Evolutionary conservation across 1,284 basidiomycete genomes (phyloP).

Genomic region (Termitomyces sp.): DNA sequence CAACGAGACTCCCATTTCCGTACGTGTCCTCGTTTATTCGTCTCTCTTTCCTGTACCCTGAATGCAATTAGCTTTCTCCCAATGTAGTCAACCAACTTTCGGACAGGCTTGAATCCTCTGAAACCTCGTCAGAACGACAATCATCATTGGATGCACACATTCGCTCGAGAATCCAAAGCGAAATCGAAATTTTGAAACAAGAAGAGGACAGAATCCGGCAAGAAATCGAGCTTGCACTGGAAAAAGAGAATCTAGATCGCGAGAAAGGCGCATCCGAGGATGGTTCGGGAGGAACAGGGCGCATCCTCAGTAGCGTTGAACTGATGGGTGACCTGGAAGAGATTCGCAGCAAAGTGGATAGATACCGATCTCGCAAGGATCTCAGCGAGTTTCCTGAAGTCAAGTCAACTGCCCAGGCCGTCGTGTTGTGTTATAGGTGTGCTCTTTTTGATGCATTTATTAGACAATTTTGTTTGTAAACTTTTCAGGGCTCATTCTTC

Average conservation of each 20-base stretch:
- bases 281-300: conserved; percentile 30
- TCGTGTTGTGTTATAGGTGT: conserved; percentile 72
- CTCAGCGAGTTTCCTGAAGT: conserved; percentile 53
- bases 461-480: conserved; percentile 8
- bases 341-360: conserved; percentile 65
- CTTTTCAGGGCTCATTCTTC: conserved; percentile 48
- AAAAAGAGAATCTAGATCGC: conserved; percentile 76
- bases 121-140: conserved; percentile 61
- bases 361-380: conserved; percentile 57
- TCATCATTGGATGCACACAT: conserved; percentile 66
- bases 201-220: conserved; percentile 62
- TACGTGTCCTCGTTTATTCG: conserved; percentile 24
- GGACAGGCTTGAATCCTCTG: conserved; percentile 53
- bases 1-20: conserved; percentile 61
- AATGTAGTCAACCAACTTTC: conserved; percentile 72
- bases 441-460: conserved; percentile 21
- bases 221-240: conserved; percentile 66
- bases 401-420: conserved; percentile 50
- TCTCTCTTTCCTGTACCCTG: conserved; percentile 4
- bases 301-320: conserved; percentile 53
- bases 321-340: conserved; percentile 72
- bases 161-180: conserved; percentile 59
- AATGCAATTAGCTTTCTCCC: conserved; percentile 55
- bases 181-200: conserved; percentile 54
- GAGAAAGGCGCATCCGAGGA: conserved; percentile 52